Conservation (phyloP, 371 early-diverging fungal species). For the Haplosporangium sp. region DNA sequence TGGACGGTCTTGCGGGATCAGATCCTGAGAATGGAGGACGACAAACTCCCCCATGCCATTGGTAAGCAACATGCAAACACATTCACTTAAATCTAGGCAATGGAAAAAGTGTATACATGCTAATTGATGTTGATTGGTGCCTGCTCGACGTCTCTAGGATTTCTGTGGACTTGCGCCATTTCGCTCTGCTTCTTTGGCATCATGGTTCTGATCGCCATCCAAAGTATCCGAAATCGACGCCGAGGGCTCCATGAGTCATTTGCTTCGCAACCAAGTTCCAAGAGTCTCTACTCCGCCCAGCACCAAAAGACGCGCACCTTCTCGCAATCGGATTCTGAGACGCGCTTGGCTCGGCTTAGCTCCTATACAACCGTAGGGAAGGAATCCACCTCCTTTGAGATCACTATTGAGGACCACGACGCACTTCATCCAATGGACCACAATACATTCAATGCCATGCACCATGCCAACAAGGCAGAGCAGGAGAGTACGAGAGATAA, state of each 20-base stretch:
- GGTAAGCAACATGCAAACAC: too few relatives aligned
- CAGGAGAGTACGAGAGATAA: conserved; percentile 2
- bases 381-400: not conserved
- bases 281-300: conserved; percentile 28
- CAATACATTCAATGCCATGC: conserved; percentile 16
- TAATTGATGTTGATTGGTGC: too few relatives aligned
- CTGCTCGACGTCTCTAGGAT: conserved; percentile 9
- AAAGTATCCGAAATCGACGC: conserved; percentile 42
- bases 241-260: conserved; percentile 30
- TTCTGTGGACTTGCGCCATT: conserved; percentile 52
- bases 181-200: conserved; percentile 34
- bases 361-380: conserved; percentile 7
- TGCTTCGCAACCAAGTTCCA: conserved; percentile 2
- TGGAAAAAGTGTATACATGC: too few relatives aligned
- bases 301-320: conserved; percentile 7
- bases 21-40: conserved; percentile 27
- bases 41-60: conserved; percentile 35
- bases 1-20: conserved; percentile 35
- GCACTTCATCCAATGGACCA: conserved; percentile 16
- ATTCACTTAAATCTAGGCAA: too few relatives aligned
- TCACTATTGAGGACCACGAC: conserved; percentile 3
- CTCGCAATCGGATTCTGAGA: conserved; percentile 18
- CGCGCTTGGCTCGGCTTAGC: conserved; percentile 18
- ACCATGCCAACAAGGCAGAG: conserved; percentile 22
- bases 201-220: conserved; percentile 37